Evolutionary conservation across 2,329 filamentous ascomycete genomes (phyloP), one percentile per base, ranked within the genome.

Genomic region (Alternaria incomplexa): DNA sequence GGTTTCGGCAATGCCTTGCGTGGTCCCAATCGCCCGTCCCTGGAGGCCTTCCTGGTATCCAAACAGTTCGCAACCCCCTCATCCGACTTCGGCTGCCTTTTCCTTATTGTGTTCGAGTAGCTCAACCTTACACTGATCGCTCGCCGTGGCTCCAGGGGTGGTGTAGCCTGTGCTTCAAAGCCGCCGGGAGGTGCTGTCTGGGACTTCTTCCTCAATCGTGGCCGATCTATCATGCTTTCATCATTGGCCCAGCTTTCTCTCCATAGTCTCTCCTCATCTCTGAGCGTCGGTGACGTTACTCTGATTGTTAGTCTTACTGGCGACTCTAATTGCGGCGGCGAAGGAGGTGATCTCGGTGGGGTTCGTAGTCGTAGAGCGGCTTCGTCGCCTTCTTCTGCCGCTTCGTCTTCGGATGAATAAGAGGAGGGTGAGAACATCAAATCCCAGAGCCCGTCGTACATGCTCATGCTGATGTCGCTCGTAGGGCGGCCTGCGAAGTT

Each of bases 71-170:
- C 30, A 28, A 44, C 23, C 30, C 46, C 25, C 7, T 55, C 17
- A 28, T 28, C 40, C 32, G 50, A 55, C 30, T 45, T 53, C 13
- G 60, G 40, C 9, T 52, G 44, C 11, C 32, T 66, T 20, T 46
- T 63, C n/a, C 46, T 55, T 6, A 44, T 46, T 15, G 50, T 58
- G 11, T 46, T 58, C 26, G 59, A 58, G 20, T 51, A 36, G 4
- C 62, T 62, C 45, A 66, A 13, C 52, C 68, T 72, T 44, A 66
- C 68, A 58, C 76, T 75, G 51, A 76, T 68, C 17, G 71, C 75
- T 68, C 74, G 66, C 62, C 73, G 68, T 28, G 71, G 73, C 20
- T 60, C 65, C 26, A 73, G 65, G 23, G 71, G 69, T 44, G 54
- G 50, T 43, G 54, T 59, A 12, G 50, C 56, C 6, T 50, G 32